Evolutionary conservation across 768 basidiomycete species (phyloP), one percentile per base, ranked within the genome.

Genomic region (Tricholoma bakamatsutake): DNA sequence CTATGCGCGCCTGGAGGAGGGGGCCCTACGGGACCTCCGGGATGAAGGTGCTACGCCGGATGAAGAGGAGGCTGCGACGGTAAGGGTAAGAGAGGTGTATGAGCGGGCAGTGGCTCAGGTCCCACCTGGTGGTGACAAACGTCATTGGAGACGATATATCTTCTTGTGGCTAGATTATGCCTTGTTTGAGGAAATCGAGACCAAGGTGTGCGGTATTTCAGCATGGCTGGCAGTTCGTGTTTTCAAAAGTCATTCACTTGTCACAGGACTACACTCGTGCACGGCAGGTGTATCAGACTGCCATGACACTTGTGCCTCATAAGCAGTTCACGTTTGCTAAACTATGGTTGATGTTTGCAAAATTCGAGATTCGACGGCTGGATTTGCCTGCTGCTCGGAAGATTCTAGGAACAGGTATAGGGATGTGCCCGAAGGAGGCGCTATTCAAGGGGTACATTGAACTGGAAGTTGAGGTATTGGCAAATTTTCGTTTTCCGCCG

Each of bases 241-340:
- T 9, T 8, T 33, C 39, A 18, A 37, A n/a, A 8, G 49, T 43
- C 13, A 9, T 28, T n/a, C 7, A n/a, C 17, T 43, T 48, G 35
- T 6, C 4, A 47, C 33, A 96, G 88, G 95, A 99, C 65, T 88
- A 85, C 61, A 76, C 76, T 33, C 88, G 97, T 2, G 80, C 92
- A 24, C 81, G 94, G 50, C 90, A 98, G 64, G 88, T 99, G 31
- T 98, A 94, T 72, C 88, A 93, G 69, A 94, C 93, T 0, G 92
- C 88, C 5, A 72, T 96, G 52, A 80, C 81, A 56, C 84, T 98
- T 21, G 87, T 98, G 2, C 97, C 97, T 0, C 96, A 99, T 69
- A 96, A 96, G 66, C 83, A 87, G 57, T 99, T 99, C 70, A 98
- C 97, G 0, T 99, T 99, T 62, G 91, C 97, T 3, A 99, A 99